Evolutionary conservation across 2,329 filamentous ascomycete species (phyloP), one percentile per base, ranked within the genome.

Genomic region (Bimuria novae-zelandiae): DNA sequence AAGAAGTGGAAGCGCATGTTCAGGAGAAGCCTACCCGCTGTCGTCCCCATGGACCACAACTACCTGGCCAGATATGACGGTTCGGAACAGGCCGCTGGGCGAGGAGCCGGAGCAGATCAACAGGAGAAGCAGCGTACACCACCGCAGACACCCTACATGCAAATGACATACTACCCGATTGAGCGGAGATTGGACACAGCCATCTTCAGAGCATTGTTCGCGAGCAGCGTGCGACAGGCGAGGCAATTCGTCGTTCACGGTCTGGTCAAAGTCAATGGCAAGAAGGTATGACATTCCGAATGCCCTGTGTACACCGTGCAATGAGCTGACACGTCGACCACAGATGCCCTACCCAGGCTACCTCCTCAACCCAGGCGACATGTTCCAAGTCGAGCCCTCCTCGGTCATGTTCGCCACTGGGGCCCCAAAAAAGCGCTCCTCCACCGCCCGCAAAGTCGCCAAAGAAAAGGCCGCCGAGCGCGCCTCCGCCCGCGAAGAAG

Each of bases 1-100:
- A 87, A 89, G 72, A 89, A 94, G 78, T 99, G 94, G 94, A 84
- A 89, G 76, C 89, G 89, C 72, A 92, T 96, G 84, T 99, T 99
- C 79, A 87, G 84, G 63, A 84, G 89, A 61, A 87, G 88, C 63
- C 81, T 96, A 55, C 84, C 88, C 54, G 87, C 90, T 54, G 92
- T 96, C 48, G 86, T 95, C 65, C 86, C 92, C 54, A 95, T 99
- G 86, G 84, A 91, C 68, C 84, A 90, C 53, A 75, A 77, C 61
- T 91, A 94, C 67, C 84, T 99, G 68, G 94, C 93, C 32, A 74
- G 78, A 50, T 78, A 88, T 64, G 92, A 97, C 76, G 94, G 94
- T 41, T 89, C 90, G 33, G 86, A 91, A 68, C 84, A 90, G 74
- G 91, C 92, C 36, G 84, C 87, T 48, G 94, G 94, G 45, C 83